These are phyloP conservation scores for Breviolum minutum DNA, from an alignment of 73 alveolate species.

Conservation along the genomic window DNA sequence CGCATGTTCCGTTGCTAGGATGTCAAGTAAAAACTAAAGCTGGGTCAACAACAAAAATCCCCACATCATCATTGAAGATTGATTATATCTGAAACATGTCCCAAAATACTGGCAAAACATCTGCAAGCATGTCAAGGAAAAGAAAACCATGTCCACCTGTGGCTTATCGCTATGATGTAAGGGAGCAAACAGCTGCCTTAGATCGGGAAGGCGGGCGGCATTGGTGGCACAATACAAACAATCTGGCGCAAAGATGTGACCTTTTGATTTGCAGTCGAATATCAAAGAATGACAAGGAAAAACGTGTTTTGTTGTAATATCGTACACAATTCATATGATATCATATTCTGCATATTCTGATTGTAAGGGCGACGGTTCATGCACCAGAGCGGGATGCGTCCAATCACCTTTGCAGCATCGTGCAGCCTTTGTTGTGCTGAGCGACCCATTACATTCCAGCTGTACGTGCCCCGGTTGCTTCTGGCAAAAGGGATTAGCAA, in stretches of 20 bases:
- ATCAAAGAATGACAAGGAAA: no score
- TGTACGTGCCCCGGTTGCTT: constrained; percentile 18
- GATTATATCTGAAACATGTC: no score
- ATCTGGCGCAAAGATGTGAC: no score
- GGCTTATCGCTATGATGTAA: constrained; percentile 70
- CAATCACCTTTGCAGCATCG: neutral
- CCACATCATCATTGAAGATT: no score
- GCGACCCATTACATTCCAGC: constrained; percentile 34
- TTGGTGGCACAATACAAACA: no score
- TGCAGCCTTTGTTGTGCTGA: neutral
- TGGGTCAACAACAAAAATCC: no score
- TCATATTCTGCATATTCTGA: no score
- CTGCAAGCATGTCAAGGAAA: neutral
- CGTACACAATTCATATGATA: no score
- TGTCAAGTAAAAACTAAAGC: neutral
- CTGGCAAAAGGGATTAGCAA: neutral
- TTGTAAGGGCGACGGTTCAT: no score
- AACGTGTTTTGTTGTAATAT: no score
- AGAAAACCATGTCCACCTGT: neutral
- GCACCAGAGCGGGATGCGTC: no score
- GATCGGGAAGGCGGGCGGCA: neutral
- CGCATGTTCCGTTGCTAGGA: neutral
- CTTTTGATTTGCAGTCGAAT: no score
- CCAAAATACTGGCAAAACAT: neutral
- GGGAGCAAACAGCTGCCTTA: constrained; percentile 54